These are phyloP conservation scores for Geoglossum cookeanum DNA, from an alignment of 2,329 filamentous ascomycete genomes.

Conservation along the genomic window DNA sequence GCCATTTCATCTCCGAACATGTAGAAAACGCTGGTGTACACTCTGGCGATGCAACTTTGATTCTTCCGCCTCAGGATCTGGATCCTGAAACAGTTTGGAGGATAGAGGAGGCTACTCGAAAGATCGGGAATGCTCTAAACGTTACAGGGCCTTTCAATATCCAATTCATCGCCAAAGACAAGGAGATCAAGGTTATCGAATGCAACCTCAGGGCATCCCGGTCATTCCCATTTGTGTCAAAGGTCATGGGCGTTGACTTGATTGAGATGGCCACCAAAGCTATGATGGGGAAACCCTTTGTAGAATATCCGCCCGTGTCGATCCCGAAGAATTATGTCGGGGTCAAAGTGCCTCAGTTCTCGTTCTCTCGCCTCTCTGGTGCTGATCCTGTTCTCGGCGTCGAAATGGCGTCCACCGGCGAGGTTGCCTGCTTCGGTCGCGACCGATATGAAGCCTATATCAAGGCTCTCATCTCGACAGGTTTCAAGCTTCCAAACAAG, in stretches of 20 bases:
- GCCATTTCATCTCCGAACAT: slow-evolving; percentile 96
- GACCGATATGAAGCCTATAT: slow-evolving; percentile 97
- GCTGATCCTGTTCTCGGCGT: slow-evolving; percentile 93
- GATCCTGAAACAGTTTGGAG: slow-evolving; percentile 72
- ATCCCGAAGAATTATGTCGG: slow-evolving; percentile 71
- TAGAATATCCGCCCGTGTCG: slow-evolving; percentile 59
- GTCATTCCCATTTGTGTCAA: slow-evolving; percentile 95
- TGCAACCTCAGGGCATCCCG: slow-evolving; percentile 93
- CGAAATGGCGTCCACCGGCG: slow-evolving; percentile 97
- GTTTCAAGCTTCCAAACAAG: slow-evolving; percentile 88
- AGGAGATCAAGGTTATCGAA: slow-evolving; percentile 99
- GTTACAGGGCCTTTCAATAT: slow-evolving; percentile 97
- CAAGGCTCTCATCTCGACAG: slow-evolving; percentile 86
- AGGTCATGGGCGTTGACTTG: slow-evolving; percentile 93
- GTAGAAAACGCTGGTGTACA: slow-evolving; percentile 98
- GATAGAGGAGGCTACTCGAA: slow-evolving; percentile 86
- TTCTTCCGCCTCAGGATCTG: slow-evolving; percentile 84
- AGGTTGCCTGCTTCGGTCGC: slow-evolving; percentile 87
- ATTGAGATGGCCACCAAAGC: slow-evolving; percentile 98
- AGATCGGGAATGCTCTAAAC: slow-evolving; percentile 86
- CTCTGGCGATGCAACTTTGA: slow-evolving; percentile 91
- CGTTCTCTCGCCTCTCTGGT: slow-evolving; percentile 89
- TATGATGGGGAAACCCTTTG: slow-evolving; percentile 69
- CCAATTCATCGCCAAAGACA: slow-evolving; percentile 98
- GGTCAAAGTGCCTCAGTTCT: slow-evolving; percentile 97